Base-by-base conservation (phyloP, 176 grass and related monocot genomes). In the Triticum turgidum region DNA sequence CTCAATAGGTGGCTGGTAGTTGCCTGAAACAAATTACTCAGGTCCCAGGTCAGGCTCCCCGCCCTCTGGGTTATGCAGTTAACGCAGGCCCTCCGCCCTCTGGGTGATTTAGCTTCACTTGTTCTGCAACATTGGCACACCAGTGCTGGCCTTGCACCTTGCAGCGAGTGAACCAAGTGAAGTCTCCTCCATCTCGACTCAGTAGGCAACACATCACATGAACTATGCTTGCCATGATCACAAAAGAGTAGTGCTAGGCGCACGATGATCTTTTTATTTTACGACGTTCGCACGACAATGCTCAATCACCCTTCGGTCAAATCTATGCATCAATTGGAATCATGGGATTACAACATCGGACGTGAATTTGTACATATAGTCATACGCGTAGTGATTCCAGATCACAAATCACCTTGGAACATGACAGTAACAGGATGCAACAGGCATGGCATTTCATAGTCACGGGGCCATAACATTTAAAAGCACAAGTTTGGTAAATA, bases 111-210 rank as follows among this genome's bases (percentile, higher is more conserved):
- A 71, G 49, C 30, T 41, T 78, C 63, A 66, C 21, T 77, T 34
- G 34, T 85, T 89, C 9, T 65, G 44, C 45, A 95, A 66, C 79
- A 85, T 76, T 54, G 83, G 81, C 66, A 83, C 66, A 83, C 14
- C 59, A 83, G 35, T 39, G 86, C 89, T 30, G 5, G 77, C 81
- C 64, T 94, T 87, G 80, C 82, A 65, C 42, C 42, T 44, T 44
- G 42, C 42, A 44, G 63, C 7, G 79, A 66, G 75, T 72, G 76
- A 94, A 92, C 87, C 87, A 94, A 86, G 82, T 68, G 70, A 94
- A 21, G 18, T 7, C 54, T 58, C 54, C 17, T 7, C 82, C 86
- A 66, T 88, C 81, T 10, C 86, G 61, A 54, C 80, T 89, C 83
- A 49, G 83, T 87, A 61, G 82, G 91, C n/a, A 93, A 51, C 47